Percentiles rank a stretch among this genome's conserved stretches.
phyloP scores from a whole-genome alignment of 2,329 filamentous ascomycete genomes.

The Ampelomyces quisqualis region DNA sequence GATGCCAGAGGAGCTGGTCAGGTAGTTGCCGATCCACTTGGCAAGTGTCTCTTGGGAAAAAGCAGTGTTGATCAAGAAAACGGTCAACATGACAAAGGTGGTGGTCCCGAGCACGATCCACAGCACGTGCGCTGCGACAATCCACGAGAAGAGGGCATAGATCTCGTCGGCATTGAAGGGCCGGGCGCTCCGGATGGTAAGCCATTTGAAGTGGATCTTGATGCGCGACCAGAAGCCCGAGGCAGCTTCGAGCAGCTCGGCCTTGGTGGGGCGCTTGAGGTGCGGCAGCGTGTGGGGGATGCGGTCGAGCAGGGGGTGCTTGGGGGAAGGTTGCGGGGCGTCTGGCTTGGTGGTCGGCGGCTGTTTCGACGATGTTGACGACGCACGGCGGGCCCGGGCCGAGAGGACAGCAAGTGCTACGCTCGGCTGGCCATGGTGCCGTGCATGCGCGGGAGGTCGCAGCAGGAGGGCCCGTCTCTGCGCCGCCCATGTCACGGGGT shows the following conservation, averaged over 20 bases:
- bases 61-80: conserved; percentile 91
- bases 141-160: conserved; percentile 92
- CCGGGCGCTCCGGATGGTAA: conserved; percentile 87
- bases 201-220: conserved; percentile 94
- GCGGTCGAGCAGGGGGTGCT: conserved; percentile 59
- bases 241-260: conserved; percentile 87
- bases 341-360: conserved; percentile 25
- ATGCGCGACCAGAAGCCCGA: conserved; percentile 90
- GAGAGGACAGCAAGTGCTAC: conserved; percentile 28
- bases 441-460: conserved; percentile 7
- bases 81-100: conserved; percentile 90
- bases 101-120: conserved; percentile 98
- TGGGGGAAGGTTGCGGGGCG: conserved; percentile 27
- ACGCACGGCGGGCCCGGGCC: conserved; percentile 35
- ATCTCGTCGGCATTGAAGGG: conserved; percentile 97
- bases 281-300: conserved; percentile 62
- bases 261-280: conserved; percentile 80
- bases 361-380: conserved; percentile 24
- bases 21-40: conserved; percentile 89
- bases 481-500: too few relatives aligned
- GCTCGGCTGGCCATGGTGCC: conserved; percentile 15
- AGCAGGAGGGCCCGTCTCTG: conserved; percentile 15
- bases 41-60: conserved; percentile 96
- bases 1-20: conserved; percentile 89
- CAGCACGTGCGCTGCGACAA: conserved; percentile 86